Base-by-base conservation (phyloP, 2,329 filamentous ascomycete species). In the Colletotrichum godetiae region DNA sequence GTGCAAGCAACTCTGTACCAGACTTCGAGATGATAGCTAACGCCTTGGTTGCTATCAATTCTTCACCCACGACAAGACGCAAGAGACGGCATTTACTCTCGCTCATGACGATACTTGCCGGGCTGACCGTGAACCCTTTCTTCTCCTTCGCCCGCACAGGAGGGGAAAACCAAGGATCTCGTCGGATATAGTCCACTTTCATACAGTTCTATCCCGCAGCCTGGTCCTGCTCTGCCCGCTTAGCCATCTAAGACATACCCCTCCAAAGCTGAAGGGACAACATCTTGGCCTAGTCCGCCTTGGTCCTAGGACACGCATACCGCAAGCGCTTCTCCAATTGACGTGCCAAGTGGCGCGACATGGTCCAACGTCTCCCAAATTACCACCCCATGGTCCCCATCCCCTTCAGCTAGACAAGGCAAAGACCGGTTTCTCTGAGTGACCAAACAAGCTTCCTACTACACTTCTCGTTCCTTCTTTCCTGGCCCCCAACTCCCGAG, bases 351-450 rank as follows among this genome's bases (percentile, higher is more conserved):
- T 64, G 61, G 49, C 61, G 31, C 61, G 24, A 35, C 61, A 55
- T 64, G 60, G 42, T 52, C 60, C 61, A 55, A 55, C 31, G 61
- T 55, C 49, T 35, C 61, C 29, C 46, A 64, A 31, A 55, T 19
- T 19, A 33, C 61, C 31, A 35, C 22, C 31, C 53, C 53, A 24
- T 29, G 37, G 37, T 42, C 37, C 37, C 37, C 37, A 42, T 19
- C 15, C 22, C 42, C n/a, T 22, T 64, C 61, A 64, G 31, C 62
- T 56, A 31, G 22, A 24, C 31, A 64, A 13, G 61, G 49, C 31
- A 55, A 15, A 13, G 24, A 24, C 61, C 22, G 62, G 31, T 33
- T 53, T 53, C 46, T 22, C 62, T 5, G 33, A 13, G 22, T 46
- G 10, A n/a, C 31, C 62, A 42, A 22, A 22, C 31, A 42, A 42